Evolutionary conservation across 2,329 filamentous ascomycete species (phyloP), one percentile per base, ranked within the genome.

Genomic region (Alternaria sp.): DNA sequence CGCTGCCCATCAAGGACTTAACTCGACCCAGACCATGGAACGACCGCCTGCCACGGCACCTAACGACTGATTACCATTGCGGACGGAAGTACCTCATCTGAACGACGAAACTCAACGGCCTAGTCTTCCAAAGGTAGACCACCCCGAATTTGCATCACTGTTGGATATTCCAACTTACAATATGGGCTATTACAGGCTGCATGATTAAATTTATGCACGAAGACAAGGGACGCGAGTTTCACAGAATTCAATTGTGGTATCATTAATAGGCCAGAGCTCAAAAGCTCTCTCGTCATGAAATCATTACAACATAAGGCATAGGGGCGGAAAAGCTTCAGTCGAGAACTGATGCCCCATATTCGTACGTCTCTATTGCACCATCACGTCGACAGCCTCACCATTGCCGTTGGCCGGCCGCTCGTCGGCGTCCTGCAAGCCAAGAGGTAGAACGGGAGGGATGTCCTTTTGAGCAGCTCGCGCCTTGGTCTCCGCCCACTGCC

Each of bases 401-500:
- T 77, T 74, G 23, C 65, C 62, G 13, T 71, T 70, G 43, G 68
- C 67, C 17, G 67, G 62, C 26, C 62, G 66, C 12, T 75, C 73
- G 49, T 75, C 72, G 23, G 66, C 65, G 36, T 74, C 79, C 59
- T 82, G 81, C 45, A 84, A 66, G 5, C 83, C 83, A 13, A 85
- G 72, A 5, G 77, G 74, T n/a, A 84, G 68, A 6, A 66, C 67
- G 0, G 74, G 64, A 13, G 83, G 83, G 17, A 85, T 59, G 30
- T 79, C 80, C 65, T 79, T 81, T 59, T 80, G 80, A 13, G 79
- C 73, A 23, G 81, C 79, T 40, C 81, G 68, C 10, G 88, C 89
- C 57, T 85, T 85, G 17, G 85, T 84, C 80, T 98, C 95, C 10
- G 93, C 90, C 93, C 95, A 99, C 1, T 90, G 89, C 60, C 95